These are phyloP conservation scores for Anthoceros angustus DNA, from an alignment of 225 moss, liverwort and hornwort genomes.

Conservation along the genomic window DNA sequence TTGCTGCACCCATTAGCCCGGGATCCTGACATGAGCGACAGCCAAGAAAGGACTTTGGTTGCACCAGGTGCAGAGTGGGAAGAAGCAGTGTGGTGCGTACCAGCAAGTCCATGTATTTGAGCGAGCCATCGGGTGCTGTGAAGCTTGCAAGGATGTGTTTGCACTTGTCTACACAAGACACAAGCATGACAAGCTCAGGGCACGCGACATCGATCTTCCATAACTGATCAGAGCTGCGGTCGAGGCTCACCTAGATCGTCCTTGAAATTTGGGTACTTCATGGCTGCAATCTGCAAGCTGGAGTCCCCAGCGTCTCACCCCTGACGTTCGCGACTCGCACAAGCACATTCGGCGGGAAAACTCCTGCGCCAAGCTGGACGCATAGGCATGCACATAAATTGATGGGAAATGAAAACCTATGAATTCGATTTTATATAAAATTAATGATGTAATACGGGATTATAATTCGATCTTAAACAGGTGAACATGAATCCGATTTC, in stretches of 20 bases:
- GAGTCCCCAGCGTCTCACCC: too few species aligned
- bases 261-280: neutral
- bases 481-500: too few species aligned
- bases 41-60: neutral
- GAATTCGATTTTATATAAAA: too few species aligned
- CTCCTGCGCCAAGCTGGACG: too few species aligned
- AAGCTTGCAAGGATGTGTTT: constrained; percentile 50
- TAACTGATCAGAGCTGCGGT: neutral
- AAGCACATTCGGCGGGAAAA: too few species aligned
- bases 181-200: neutral
- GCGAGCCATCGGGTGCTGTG: constrained; percentile 38
- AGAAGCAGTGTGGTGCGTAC: constrained; percentile 26
- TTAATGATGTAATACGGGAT: too few species aligned
- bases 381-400: too few species aligned
- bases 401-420: too few species aligned
- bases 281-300: too few species aligned
- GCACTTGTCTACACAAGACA: constrained; percentile 37
- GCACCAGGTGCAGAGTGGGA: neutral
- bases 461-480: too few species aligned
- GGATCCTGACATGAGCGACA: constrained; percentile 1
- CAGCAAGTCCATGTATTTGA: constrained; percentile 62
- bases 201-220: neutral
- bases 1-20: constrained; percentile 47
- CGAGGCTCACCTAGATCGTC: neutral
- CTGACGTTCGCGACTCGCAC: too few species aligned